Evolutionary conservation across 2,329 filamentous ascomycete genomes (phyloP).

Genomic region (Aquanectria penicillioides): DNA sequence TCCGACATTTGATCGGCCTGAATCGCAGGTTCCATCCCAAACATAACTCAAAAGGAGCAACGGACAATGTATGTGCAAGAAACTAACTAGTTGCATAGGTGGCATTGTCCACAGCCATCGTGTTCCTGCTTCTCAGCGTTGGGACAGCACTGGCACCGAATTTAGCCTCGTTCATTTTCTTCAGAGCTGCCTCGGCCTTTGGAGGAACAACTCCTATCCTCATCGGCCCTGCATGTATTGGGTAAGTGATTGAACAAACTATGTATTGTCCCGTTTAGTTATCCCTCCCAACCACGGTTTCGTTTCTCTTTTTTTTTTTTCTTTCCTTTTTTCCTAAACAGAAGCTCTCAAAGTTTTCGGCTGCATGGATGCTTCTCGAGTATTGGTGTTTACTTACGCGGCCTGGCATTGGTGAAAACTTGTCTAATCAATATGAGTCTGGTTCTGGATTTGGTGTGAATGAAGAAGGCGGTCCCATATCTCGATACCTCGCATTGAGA

Average conservation of each 20-base stretch:
- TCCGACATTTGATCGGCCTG: too few species aligned
- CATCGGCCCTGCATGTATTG: conserved; percentile 75
- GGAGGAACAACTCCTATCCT: conserved; percentile 80
- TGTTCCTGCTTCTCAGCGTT: conserved; percentile 76
- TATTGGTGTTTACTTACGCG: too few species aligned
- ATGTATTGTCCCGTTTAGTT: not conserved
- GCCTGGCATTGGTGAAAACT: not conserved
- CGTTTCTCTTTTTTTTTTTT: not conserved
- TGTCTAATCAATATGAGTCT: conserved; percentile 2
- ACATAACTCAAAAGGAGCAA: not conserved
- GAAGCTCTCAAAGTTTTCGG: too few species aligned
- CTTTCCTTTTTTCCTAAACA: too few species aligned
- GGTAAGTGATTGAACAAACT: conserved; percentile 50
- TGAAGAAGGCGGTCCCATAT: not conserved
- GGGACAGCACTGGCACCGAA: conserved; percentile 79
- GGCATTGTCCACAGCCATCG: conserved; percentile 64
- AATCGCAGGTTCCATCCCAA: not conserved
- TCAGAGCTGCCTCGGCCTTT: conserved; percentile 78
- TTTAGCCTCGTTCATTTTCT: conserved; percentile 76
- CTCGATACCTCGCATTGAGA: not conserved
- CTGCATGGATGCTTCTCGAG: too few species aligned
- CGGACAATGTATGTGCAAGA: not conserved
- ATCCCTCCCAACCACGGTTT: not conserved
- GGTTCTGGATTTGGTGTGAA: not conserved
- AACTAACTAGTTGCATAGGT: conserved; percentile 27